Evolutionary conservation across 2,329 filamentous ascomycete species (phyloP), one percentile per base, ranked within the genome.

Genomic region (Aspergillus sojae): DNA sequence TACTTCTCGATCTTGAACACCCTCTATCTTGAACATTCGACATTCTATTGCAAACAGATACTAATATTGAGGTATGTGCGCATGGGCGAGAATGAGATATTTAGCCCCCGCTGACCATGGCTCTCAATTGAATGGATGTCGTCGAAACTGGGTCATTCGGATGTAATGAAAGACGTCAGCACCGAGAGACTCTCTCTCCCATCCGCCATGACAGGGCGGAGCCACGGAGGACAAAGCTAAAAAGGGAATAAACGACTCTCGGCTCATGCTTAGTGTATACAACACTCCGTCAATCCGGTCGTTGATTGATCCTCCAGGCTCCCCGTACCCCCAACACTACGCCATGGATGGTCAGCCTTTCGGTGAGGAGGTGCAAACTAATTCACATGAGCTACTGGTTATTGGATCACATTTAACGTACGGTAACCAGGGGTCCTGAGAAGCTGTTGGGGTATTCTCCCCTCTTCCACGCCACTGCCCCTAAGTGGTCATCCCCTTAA

Each of bases 161-260:
- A 55, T 55, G 52, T 55, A 36, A 55, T 55, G 52, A 39, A 55
- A 39, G 52, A 39, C 34, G 52, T 41, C 52, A 55, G 52, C 52
- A 55, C 3, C 30, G n/a, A 39, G 4, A 54, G n/a, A 7, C 9
- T n/a, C 28, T 9, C 14, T 28, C 28, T 14, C 28, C 46, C 9
- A 28, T 28, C 21, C 46, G 26, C 21, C 50, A n/a, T 10, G 11
- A 54, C 4, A 9, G 10, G 30, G 19, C 32, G 19, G 52, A 55
- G 12, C 32, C 52, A 55, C 14, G 52, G 52, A 39, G 52, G 5
- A 28, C 10, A 55, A 12, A 11, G n/a, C 32, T 23, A 14, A 55
- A 55, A 26, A 39, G 11, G 52, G 30, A 16, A 55, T 23, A 23
- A 14, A 36, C 12, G 16, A 11, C 28, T 32, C 26, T 34, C 32